Conservation (phyloP, 495 filamentous ascomycete species). For the Lasiosphaeris hirsuta region DNA sequence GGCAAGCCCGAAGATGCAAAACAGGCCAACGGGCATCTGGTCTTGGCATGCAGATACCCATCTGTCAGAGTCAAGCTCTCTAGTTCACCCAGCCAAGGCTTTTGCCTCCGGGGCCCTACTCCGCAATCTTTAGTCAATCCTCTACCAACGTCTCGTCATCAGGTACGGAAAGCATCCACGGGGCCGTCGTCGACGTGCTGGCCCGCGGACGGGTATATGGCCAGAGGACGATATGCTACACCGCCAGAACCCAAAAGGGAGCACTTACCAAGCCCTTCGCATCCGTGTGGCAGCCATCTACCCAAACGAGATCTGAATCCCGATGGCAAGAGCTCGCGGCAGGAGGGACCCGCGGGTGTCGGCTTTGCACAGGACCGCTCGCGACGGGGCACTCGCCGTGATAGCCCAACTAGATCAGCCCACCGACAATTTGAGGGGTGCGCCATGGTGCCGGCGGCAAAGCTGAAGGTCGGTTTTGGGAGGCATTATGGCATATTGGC, state of each 20-base stretch:
- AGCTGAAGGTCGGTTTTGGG: no score
- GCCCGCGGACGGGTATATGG: no score
- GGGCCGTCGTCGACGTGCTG: no score
- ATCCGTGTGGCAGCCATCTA: not conserved
- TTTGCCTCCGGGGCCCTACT: no score
- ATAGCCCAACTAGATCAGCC: conserved; percentile 3
- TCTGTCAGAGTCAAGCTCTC: not conserved
- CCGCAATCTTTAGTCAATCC: no score
- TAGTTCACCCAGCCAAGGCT: no score
- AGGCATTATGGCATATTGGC: no score
- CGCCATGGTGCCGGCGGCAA: no score
- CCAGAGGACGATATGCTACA: not conserved
- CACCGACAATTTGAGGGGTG: no score
- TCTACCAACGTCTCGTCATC: no score
- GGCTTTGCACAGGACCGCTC: not conserved
- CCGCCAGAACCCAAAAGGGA: not conserved
- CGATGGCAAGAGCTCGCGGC: not conserved
- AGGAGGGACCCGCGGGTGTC: not conserved
- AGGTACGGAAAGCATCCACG: not conserved
- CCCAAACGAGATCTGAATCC: conserved; percentile 7
- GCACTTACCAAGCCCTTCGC: conserved; percentile 1
- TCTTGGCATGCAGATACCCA: conserved; percentile 14
- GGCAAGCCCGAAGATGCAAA: conserved; percentile 11
- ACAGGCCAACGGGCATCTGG: not conserved
- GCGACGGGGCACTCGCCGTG: not conserved